Percentiles rank a stretch among this genome's conserved stretches.
phyloP scores from a whole-genome alignment of 768 basidiomycete species.

The Xerocomellus dryophilus region DNA sequence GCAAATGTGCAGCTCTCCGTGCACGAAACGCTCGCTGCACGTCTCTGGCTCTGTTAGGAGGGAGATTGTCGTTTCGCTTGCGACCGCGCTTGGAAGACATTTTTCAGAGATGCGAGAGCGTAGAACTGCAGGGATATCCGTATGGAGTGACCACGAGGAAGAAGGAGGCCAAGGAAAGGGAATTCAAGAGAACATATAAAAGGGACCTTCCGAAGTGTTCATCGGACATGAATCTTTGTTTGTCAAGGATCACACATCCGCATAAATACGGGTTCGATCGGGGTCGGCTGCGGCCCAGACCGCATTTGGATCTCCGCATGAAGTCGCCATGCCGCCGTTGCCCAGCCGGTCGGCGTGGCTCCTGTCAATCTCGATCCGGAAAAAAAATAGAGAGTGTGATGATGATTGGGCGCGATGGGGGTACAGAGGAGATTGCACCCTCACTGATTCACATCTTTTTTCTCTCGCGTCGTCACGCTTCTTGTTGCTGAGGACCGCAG shows the following conservation, averaged over 20 bases:
- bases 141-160: constrained; percentile 31
- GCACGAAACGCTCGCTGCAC: constrained; percentile 90
- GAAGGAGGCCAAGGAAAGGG: constrained; percentile 32
- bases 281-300: constrained; percentile 38
- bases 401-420: neutral
- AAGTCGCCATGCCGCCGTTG: constrained; percentile 25
- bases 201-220: constrained; percentile 34
- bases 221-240: constrained; percentile 37
- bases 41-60: constrained; percentile 73
- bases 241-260: constrained; percentile 32
- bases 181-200: constrained; percentile 40
- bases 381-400: constrained; percentile 1
- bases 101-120: constrained; percentile 15
- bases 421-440: neutral
- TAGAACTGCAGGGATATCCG: constrained; percentile 12
- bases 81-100: constrained; percentile 89
- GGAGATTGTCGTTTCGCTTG: constrained; percentile 66
- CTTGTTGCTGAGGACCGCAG: neutral
- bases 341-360: constrained; percentile 18
- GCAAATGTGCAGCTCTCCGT: constrained; percentile 81
- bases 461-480: neutral
- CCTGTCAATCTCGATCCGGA: constrained; percentile 24
- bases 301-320: constrained; percentile 35
- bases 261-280: constrained; percentile 38
- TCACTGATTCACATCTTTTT: neutral